A percentile compares a stretch with the other conserved stretches of the same genome.
Evolutionary conservation across 73 alveolate genomes (phyloP).

Genomic region (Paramecium sexaurelia): DNA sequence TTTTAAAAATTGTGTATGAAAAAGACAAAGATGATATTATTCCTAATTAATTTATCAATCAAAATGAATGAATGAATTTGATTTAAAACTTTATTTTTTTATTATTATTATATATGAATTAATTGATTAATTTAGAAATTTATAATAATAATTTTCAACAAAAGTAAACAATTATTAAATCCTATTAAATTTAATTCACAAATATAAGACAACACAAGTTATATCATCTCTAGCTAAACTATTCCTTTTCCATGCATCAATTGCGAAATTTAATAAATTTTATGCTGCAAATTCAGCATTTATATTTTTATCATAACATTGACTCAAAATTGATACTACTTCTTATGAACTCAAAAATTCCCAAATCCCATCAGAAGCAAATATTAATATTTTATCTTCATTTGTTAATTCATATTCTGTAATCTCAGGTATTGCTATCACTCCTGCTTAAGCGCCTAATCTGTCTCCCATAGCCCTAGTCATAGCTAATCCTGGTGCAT

Average conservation of each 20-base stretch:
- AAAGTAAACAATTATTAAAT: not conserved
- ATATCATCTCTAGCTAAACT: constrained; percentile 68
- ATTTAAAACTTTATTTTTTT: no score
- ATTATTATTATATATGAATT: not conserved
- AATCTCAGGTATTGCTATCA: constrained; percentile 75
- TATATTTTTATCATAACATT: constrained; percentile 3
- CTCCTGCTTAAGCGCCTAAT: constrained; percentile 77
- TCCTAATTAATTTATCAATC: not conserved
- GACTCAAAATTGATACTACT: not conserved
- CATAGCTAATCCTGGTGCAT: constrained; percentile 85
- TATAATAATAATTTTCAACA: not conserved
- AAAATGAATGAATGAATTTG: not conserved
- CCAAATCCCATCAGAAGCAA: constrained; percentile 83
- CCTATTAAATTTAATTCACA: not conserved
- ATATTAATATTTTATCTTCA: constrained; percentile 72
- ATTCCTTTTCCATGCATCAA: constrained; percentile 59
- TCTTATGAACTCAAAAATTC: constrained; percentile 55
- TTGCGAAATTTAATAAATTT: constrained; percentile 1
- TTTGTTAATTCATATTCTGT: constrained; percentile 66
- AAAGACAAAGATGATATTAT: constrained; percentile 65
- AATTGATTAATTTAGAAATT: not conserved
- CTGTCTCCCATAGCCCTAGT: constrained; percentile 80
- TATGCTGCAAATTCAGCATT: constrained; percentile 69
- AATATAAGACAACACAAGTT: constrained; percentile 60
- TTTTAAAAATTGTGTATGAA: constrained; percentile 57